Percentiles rank a stretch among this genome's conserved stretches.
Conservation (phyloP, 179 eudicot genomes). For the Silene coronaria region DNA sequence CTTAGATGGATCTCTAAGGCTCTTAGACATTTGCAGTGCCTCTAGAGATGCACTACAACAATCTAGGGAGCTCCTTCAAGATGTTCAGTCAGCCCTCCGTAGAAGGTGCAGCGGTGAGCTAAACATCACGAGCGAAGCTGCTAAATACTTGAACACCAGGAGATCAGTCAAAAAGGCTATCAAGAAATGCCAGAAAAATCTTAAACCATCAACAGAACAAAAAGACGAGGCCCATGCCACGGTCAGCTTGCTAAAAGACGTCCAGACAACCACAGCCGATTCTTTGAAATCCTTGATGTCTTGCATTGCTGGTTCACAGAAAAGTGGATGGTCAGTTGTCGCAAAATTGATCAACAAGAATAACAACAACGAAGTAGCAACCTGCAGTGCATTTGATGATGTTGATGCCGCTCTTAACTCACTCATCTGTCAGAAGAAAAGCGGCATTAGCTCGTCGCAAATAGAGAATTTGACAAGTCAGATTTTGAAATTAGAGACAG, state of each 20-base stretch:
- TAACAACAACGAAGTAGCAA: background rate
- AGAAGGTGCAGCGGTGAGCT: slow-evolving; percentile 31
- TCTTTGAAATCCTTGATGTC: slow-evolving; percentile 27
- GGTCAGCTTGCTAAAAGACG: slow-evolving; percentile 26
- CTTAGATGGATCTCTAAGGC: slow-evolving; percentile 31
- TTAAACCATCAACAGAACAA: slow-evolving; percentile 6
- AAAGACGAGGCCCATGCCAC: slow-evolving; percentile 7
- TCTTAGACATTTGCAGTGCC: slow-evolving; percentile 35
- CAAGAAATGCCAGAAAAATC: slow-evolving; percentile 29
- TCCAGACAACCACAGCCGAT: slow-evolving; percentile 22
- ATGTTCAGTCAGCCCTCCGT: slow-evolving; percentile 28
- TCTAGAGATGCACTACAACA: slow-evolving; percentile 29
- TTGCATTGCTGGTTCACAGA: slow-evolving; percentile 21
- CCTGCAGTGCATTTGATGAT: slow-evolving; percentile 13
- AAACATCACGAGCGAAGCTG: slow-evolving; percentile 20
- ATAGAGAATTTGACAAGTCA: slow-evolving; percentile 23
- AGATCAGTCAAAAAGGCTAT: slow-evolving; percentile 28
- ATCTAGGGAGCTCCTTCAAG: slow-evolving; percentile 23
- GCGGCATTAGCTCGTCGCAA: background rate
- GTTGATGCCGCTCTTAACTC: slow-evolving; percentile 9
- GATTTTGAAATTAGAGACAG: slow-evolving; percentile 5
- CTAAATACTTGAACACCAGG: slow-evolving; percentile 20
- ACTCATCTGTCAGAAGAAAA: slow-evolving; percentile 13
- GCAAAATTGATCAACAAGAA: slow-evolving; percentile 19
- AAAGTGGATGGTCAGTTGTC: slow-evolving; percentile 24